Conservation (phyloP, 1,139 yeast genomes). For the Casaregolazyma lundiana region DNA sequence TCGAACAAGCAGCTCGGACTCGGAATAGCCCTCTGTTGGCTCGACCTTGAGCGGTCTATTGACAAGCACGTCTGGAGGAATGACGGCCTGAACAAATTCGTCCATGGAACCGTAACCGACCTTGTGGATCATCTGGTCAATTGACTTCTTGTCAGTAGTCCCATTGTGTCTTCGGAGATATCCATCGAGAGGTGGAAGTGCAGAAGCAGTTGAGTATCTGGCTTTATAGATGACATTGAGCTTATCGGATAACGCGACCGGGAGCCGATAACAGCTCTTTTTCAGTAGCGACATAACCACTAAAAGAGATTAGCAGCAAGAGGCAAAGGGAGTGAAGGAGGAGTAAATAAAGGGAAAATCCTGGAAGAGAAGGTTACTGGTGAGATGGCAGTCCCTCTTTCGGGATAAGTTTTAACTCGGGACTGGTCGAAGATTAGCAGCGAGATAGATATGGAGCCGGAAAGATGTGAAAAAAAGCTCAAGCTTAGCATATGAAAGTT, state of each 20-base stretch:
- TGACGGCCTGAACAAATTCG: constrained; percentile 64
- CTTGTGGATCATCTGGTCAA: constrained; percentile 55
- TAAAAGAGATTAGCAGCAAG: not conserved
- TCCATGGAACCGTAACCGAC: constrained; percentile 67
- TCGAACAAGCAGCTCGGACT: constrained; percentile 71
- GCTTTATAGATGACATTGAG: not conserved
- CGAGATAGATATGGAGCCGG: not conserved
- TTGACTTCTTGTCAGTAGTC: constrained; percentile 59
- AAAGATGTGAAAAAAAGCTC: not conserved
- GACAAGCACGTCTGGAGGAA: constrained; percentile 71
- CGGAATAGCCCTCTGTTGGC: constrained; percentile 72
- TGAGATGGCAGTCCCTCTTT: not conserved
- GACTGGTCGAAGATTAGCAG: not conserved
- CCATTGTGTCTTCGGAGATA: constrained; percentile 92
- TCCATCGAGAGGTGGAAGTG: constrained; percentile 55
- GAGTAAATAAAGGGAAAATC: not conserved
- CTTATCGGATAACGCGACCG: not conserved
- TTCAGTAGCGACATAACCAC: not conserved
- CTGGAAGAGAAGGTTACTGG: not conserved
- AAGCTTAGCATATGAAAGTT: too few species aligned
- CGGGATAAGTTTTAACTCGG: not conserved
- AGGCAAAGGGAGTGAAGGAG: not conserved
- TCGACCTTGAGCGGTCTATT: constrained; percentile 59
- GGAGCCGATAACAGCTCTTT: not conserved
- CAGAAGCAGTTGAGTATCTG: constrained; percentile 7